phyloP scores from a whole-genome alignment of 768 basidiomycete species.

The Lentinula sp. region DNA sequence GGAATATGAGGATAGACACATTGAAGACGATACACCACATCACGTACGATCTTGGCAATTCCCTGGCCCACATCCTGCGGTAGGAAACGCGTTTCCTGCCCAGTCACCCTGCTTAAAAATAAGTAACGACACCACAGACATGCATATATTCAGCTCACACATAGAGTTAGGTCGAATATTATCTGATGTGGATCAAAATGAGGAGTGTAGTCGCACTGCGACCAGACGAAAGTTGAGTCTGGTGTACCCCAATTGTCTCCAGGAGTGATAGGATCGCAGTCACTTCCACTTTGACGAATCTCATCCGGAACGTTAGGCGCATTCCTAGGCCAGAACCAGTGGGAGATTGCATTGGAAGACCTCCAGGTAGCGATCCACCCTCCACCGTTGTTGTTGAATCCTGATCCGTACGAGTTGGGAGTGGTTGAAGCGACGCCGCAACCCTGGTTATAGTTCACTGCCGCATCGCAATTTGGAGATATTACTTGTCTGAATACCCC shows the following conservation, averaged over 20 bases:
- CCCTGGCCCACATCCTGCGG: conserved; percentile 31
- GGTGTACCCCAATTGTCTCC: conserved; percentile 37
- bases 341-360: conserved; percentile 36
- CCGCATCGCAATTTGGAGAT: conserved; percentile 43
- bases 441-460: conserved; percentile 50
- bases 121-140: not conserved
- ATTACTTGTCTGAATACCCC: conserved; percentile 23
- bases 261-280: conserved; percentile 6
- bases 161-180: conserved; percentile 58
- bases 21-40: not conserved
- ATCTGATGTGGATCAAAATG: conserved; percentile 50
- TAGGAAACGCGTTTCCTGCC: conserved; percentile 38
- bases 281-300: conserved; percentile 21
- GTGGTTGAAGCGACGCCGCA: conserved; percentile 45
- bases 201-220: conserved; percentile 42
- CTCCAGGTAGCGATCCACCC: conserved; percentile 56
- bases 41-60: conserved; percentile 43
- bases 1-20: not conserved
- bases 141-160: conserved; percentile 30
- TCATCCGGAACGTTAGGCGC: conserved; percentile 37
- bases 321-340: conserved; percentile 60
- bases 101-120: conserved; percentile 39
- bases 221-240: conserved; percentile 35
- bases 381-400: conserved; percentile 48
- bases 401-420: conserved; percentile 36